These are phyloP conservation scores for Gracilaria gracilis DNA, from an alignment of 23 red algal genomes.

Conservation along the genomic window DNA sequence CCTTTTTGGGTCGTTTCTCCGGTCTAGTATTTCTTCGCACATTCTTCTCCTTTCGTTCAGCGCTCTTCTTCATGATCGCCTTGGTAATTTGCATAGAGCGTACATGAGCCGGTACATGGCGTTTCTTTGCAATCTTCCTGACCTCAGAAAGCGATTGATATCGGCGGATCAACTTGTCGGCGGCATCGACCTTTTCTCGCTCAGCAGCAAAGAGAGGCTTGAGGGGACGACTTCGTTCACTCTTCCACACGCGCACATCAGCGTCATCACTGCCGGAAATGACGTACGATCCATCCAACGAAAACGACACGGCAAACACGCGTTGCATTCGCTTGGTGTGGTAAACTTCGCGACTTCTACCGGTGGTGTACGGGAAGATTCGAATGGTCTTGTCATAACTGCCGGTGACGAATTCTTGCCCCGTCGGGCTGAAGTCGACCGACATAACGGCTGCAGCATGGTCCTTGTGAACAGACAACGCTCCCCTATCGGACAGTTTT, in stretches of 20 bases:
- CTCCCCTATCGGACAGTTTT: constrained; percentile 45
- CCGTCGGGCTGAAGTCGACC: constrained; percentile 91
- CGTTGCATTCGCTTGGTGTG: constrained; percentile 94
- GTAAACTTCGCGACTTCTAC: constrained; percentile 81
- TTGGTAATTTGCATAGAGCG: constrained; percentile 48
- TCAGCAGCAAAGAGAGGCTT: constrained; percentile 85
- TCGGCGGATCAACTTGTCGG: constrained; percentile 74
- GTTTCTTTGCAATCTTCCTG: constrained; percentile 81
- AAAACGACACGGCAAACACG: constrained; percentile 88
- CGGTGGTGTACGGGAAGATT: constrained; percentile 62
- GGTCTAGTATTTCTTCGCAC: constrained; percentile 42
- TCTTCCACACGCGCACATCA: constrained; percentile 99
- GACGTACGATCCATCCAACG: constrained; percentile 80
- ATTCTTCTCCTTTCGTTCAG: constrained; percentile 75
- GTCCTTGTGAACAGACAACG: constrained; percentile 73
- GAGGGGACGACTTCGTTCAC: constrained; percentile 73
- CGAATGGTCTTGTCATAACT: constrained; percentile 93
- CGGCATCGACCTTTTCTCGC: constrained; percentile 55
- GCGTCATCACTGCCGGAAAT: constrained; percentile 94
- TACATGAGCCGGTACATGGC: constrained; percentile 74
- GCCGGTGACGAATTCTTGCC: constrained; percentile 89
- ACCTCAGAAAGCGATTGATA: constrained; percentile 76
- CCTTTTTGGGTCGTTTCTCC: constrained; percentile 21
- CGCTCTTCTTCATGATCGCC: constrained; percentile 72
- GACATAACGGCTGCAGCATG: constrained; percentile 92